Conservation (phyloP, 2,329 filamentous ascomycete species). For the Davidsoniella eucalypti region DNA sequence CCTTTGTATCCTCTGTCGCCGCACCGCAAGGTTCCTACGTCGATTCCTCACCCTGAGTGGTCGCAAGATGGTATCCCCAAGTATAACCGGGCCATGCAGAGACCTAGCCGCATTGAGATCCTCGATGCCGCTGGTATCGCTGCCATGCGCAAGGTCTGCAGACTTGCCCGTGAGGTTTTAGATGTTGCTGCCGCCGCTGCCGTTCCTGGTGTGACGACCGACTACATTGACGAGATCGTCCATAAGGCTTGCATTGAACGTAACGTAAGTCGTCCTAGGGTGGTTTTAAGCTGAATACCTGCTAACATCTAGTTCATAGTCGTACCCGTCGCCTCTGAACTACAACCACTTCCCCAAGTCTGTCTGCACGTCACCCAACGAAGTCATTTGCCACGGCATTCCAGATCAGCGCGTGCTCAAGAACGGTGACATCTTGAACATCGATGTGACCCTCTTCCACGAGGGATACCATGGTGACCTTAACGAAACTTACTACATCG, state of each 20-base stretch:
- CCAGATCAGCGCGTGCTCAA: slow-evolving; percentile 74
- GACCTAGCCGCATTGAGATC: slow-evolving; percentile 67
- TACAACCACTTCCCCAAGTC: slow-evolving; percentile 97
- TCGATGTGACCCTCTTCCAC: slow-evolving; percentile 89
- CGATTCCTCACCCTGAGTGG: slow-evolving; percentile 76
- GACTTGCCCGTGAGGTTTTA: slow-evolving; percentile 73
- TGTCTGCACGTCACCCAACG: slow-evolving; percentile 88
- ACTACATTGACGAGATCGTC: slow-evolving; percentile 85
- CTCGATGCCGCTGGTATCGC: slow-evolving; percentile 67
- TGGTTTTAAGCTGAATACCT: not conserved
- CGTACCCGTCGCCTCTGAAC: slow-evolving; percentile 87
- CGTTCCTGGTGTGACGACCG: slow-evolving; percentile 86
- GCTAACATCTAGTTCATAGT: slow-evolving; percentile 32
- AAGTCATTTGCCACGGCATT: slow-evolving; percentile 97
- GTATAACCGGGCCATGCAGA: slow-evolving; percentile 41
- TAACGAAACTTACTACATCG: slow-evolving; percentile 98
- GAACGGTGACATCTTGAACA: slow-evolving; percentile 93
- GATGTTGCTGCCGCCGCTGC: slow-evolving; percentile 75
- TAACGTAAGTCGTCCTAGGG: slow-evolving; percentile 43
- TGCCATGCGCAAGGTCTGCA: slow-evolving; percentile 85
- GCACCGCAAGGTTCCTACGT: slow-evolving; percentile 55
- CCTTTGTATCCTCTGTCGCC: slow-evolving; percentile 76
- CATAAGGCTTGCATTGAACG: slow-evolving; percentile 90
- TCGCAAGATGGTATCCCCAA: slow-evolving; percentile 63
- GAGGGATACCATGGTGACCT: slow-evolving; percentile 90